phyloP scores from a whole-genome alignment of 2,329 filamentous ascomycete genomes.

The Penicillium sp. region DNA sequence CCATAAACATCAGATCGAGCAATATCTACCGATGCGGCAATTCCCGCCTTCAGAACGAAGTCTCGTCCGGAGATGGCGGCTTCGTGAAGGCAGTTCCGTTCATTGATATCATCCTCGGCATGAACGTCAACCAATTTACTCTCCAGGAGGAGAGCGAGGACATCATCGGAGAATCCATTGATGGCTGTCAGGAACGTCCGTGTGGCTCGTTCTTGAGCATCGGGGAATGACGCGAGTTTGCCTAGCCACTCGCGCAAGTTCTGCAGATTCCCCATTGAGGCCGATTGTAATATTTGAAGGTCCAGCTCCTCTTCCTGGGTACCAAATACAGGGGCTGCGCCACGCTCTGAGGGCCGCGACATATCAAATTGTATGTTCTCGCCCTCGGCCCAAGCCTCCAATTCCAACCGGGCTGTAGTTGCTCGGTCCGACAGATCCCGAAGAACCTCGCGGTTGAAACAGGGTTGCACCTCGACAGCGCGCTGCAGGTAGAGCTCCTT shows the following conservation, averaged over 20 bases:
- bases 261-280: slow-evolving; percentile 76
- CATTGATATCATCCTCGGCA: slow-evolving; percentile 96
- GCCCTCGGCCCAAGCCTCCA: slow-evolving; percentile 95
- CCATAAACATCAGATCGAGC: slow-evolving; percentile 89
- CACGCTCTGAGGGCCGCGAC: slow-evolving; percentile 41
- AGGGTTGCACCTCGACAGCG: slow-evolving; percentile 95
- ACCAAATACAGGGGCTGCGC: slow-evolving; percentile 46
- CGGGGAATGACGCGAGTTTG: slow-evolving; percentile 64
- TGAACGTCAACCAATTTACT: slow-evolving; percentile 85
- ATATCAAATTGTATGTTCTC: slow-evolving; percentile 84
- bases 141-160: slow-evolving; percentile 73
- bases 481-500: slow-evolving; percentile 96
- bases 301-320: slow-evolving; percentile 90
- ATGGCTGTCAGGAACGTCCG: slow-evolving; percentile 88
- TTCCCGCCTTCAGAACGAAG: slow-evolving; percentile 73
- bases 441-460: slow-evolving; percentile 96
- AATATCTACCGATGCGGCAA: slow-evolving; percentile 75
- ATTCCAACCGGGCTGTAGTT: slow-evolving; percentile 90
- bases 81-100: slow-evolving; percentile 93
- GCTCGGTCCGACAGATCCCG: slow-evolving; percentile 96
- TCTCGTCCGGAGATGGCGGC: slow-evolving; percentile 90
- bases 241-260: slow-evolving; percentile 78
- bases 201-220: slow-evolving; percentile 75
- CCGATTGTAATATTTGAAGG: slow-evolving; percentile 79
- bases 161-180: slow-evolving; percentile 76